Percentiles rank a stretch among this genome's conserved stretches.
These are phyloP conservation scores for Echria macrotheca DNA, from an alignment of 495 filamentous ascomycete species.

Conservation along the genomic window DNA sequence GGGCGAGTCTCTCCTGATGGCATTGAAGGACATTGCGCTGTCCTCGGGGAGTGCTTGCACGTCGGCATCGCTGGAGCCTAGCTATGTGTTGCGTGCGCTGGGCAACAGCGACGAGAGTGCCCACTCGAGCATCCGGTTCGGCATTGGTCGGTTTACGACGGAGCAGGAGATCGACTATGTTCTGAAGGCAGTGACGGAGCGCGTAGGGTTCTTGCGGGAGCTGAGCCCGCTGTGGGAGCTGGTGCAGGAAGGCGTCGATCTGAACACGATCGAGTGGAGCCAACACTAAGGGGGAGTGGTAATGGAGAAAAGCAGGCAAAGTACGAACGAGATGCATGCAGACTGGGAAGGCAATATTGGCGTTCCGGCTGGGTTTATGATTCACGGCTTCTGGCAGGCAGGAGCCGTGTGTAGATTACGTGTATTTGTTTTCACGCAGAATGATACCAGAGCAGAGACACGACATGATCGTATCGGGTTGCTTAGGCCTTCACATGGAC, in stretches of 20 bases:
- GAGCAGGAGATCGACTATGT: conserved; percentile 97
- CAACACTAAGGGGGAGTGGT: conserved; percentile 58
- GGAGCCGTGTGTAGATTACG: background rate
- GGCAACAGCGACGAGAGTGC: conserved; percentile 96
- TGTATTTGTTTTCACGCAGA: conserved; percentile 9
- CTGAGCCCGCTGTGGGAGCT: conserved; percentile 96
- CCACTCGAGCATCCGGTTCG: conserved; percentile 95
- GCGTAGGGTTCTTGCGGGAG: conserved; percentile 88
- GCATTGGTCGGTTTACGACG: conserved; percentile 94
- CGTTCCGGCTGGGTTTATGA: background rate
- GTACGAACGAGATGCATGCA: no score
- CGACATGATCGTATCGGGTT: background rate
- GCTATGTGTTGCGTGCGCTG: conserved; percentile 88
- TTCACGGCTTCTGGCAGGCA: background rate
- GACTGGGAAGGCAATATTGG: background rate
- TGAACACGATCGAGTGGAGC: conserved; percentile 97
- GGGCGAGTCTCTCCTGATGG: conserved; percentile 96
- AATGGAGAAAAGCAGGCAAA: background rate
- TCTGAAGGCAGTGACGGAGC: conserved; percentile 82
- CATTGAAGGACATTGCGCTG: conserved; percentile 93
- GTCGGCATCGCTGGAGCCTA: conserved; percentile 91
- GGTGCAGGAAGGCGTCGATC: conserved; percentile 91
- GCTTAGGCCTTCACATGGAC: no score
- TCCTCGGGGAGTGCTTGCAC: conserved; percentile 97
- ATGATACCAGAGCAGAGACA: conserved; percentile 11